phyloP scores from a whole-genome alignment of 371 early-diverging fungal genomes.

The Gilbertella persicaria region DNA sequence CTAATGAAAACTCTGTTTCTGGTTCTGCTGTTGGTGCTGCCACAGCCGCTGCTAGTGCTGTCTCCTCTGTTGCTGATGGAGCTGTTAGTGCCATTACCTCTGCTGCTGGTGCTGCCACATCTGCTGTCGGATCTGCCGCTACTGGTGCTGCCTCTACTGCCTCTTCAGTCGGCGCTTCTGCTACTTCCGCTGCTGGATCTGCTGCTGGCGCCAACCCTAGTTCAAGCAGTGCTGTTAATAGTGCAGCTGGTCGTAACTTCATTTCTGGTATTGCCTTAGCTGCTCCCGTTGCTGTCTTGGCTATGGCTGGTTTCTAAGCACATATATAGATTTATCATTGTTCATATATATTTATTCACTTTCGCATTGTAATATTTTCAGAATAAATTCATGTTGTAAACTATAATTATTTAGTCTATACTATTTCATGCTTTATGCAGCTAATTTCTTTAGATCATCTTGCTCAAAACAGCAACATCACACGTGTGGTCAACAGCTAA shows the following conservation, averaged over 20 bases:
- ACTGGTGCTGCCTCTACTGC: conserved; percentile 3
- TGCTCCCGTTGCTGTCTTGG: conserved; percentile 9
- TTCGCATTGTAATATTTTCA: too few relatives aligned
- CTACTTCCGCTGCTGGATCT: conserved; percentile 3
- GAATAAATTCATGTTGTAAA: too few relatives aligned
- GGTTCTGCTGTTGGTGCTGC: conserved; percentile 36
- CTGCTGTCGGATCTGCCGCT: conserved; percentile 14
- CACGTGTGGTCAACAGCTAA: too few relatives aligned
- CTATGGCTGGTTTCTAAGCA: conserved; percentile 27
- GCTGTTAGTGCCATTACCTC: conserved; percentile 26
- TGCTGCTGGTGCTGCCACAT: conserved; percentile 18
- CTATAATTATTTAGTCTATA: too few relatives aligned
- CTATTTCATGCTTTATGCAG: too few relatives aligned
- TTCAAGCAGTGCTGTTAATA: background rate
- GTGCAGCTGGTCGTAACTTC: background rate
- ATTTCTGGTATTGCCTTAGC: background rate
- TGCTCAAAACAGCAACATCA: background rate
- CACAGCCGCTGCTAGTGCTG: conserved; percentile 25
- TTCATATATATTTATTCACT: too few relatives aligned
- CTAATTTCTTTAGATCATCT: too few relatives aligned
- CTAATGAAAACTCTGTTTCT: background rate
- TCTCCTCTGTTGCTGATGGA: conserved; percentile 31
- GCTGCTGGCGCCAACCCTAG: conserved; percentile 1
- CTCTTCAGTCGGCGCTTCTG: background rate
- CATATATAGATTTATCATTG: too few relatives aligned